These are phyloP conservation scores for Fistulinella cinereoalba DNA, from an alignment of 1,284 basidiomycete genomes.

Conservation along the genomic window DNA sequence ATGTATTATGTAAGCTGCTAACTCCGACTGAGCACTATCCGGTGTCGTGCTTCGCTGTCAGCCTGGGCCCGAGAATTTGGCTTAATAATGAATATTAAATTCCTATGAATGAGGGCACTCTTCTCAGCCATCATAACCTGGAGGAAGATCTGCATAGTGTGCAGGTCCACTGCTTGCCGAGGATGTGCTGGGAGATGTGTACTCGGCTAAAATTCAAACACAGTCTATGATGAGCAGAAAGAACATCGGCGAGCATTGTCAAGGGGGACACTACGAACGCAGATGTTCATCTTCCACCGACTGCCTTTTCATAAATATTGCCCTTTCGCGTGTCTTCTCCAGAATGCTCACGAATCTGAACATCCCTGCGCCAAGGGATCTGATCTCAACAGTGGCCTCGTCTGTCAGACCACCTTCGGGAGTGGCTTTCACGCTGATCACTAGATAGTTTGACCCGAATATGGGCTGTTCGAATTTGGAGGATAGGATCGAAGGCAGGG, in stretches of 20 bases:
- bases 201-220: slow-evolving; percentile 43
- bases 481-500: slow-evolving; percentile 59
- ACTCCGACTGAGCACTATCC: too few species aligned
- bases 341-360: slow-evolving; percentile 69
- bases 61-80: too few species aligned
- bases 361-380: slow-evolving; percentile 64
- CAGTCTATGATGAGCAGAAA: slow-evolving; percentile 2
- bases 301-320: slow-evolving; percentile 70
- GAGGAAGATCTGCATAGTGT: slow-evolving; percentile 54
- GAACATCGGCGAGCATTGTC: too few species aligned
- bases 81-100: too few species aligned
- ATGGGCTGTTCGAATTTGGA: slow-evolving; percentile 74
- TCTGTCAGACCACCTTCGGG: slow-evolving; percentile 59
- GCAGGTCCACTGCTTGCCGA: slow-evolving; percentile 34
- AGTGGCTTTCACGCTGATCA: slow-evolving; percentile 63
- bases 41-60: too few species aligned
- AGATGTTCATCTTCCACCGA: slow-evolving; percentile 57
- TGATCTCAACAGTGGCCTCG: slow-evolving; percentile 63
- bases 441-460: slow-evolving; percentile 65
- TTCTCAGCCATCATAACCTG: slow-evolving; percentile 55
- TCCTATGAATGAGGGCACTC: neutral
- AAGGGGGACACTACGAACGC: too few species aligned
- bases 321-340: slow-evolving; percentile 72
- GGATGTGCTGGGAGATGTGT: slow-evolving; percentile 50
- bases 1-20: too few species aligned